phyloP scores from a whole-genome alignment of 2,329 filamentous ascomycete species.

The Phyllachora maydis region DNA sequence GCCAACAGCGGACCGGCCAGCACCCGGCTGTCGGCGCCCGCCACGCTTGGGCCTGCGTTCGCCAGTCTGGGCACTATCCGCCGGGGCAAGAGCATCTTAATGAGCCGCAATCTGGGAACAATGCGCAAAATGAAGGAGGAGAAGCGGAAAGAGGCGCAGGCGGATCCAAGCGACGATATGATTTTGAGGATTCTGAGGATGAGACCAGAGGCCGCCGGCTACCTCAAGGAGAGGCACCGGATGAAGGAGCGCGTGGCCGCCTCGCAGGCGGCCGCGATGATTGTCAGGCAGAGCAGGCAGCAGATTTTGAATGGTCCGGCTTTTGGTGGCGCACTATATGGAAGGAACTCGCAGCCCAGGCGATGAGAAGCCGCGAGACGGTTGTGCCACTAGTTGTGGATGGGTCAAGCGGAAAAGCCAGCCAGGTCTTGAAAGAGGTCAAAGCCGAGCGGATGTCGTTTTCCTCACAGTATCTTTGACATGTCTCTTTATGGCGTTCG shows the following conservation, averaged over 20 bases:
- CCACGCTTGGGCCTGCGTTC: conserved; percentile 26
- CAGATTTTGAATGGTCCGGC: conserved; percentile 29
- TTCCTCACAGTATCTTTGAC: too few species aligned
- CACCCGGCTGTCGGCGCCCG: conserved; percentile 51
- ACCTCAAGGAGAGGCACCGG: conserved; percentile 74
- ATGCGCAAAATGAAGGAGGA: conserved; percentile 94
- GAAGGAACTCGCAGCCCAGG: conserved; percentile 22
- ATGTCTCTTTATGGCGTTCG: too few species aligned
- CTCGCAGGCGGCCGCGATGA: conserved; percentile 76
- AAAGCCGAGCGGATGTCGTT: too few species aligned
- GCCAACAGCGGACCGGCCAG: conserved; percentile 11
- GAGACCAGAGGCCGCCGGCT: conserved; percentile 73
- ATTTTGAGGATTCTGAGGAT: conserved; percentile 87
- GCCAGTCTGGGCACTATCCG: conserved; percentile 46
- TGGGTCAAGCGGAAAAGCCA: too few species aligned
- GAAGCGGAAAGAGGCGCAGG: conserved; percentile 85
- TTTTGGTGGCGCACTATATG: conserved; percentile 18
- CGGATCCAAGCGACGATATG: conserved; percentile 95
- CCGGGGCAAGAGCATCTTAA: conserved; percentile 67
- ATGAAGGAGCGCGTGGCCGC: conserved; percentile 89
- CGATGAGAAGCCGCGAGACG: too few species aligned
- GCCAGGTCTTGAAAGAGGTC: too few species aligned
- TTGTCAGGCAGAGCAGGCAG: conserved; percentile 74
- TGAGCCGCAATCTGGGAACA: conserved; percentile 81
- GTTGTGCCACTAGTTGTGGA: too few species aligned